Conservation (phyloP, 2,329 filamentous ascomycete genomes). For the Cladosporium velox region DNA sequence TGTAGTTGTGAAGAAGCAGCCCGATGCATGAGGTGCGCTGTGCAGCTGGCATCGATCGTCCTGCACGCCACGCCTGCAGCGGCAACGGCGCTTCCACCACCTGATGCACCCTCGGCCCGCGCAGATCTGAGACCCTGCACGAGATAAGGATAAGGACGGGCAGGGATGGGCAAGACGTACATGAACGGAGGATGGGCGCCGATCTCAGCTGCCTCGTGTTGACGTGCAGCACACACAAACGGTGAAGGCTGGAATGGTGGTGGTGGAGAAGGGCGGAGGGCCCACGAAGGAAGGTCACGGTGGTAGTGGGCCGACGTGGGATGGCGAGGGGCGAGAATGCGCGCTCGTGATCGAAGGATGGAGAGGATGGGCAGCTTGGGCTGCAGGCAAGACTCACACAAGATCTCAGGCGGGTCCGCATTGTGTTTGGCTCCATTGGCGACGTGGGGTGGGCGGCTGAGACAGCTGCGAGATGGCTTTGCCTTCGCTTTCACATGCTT, state of each 20-base stretch:
- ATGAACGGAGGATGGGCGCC: slow-evolving; percentile 8
- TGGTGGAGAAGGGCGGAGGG: slow-evolving; percentile 5
- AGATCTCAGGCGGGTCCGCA: slow-evolving; percentile 15
- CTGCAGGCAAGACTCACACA: slow-evolving; percentile 9
- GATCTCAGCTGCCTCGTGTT: slow-evolving; percentile 17
- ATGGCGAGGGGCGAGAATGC: not conserved
- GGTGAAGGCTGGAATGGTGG: slow-evolving; percentile 6
- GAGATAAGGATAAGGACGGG: slow-evolving; percentile 12
- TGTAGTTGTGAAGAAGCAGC: slow-evolving; percentile 17
- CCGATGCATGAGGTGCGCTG: slow-evolving; percentile 8
- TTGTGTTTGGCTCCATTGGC: slow-evolving; percentile 12
- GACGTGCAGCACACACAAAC: slow-evolving; percentile 13
- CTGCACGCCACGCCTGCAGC: slow-evolving; percentile 20
- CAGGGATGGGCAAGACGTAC: slow-evolving; percentile 1
- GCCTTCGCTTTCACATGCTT: slow-evolving; percentile 18
- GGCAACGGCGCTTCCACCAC: slow-evolving; percentile 18
- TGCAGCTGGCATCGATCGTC: slow-evolving; percentile 3
- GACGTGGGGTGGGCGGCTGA: slow-evolving; percentile 17
- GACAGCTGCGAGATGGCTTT: slow-evolving; percentile 15
- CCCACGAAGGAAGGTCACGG: not conserved
- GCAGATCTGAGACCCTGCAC: slow-evolving; percentile 20
- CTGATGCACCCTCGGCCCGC: slow-evolving; percentile 18
- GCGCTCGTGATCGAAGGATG: not conserved
- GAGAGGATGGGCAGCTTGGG: not conserved
- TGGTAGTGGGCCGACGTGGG: slow-evolving; percentile 11